These are phyloP conservation scores for Zymoseptoria passerinii DNA, from an alignment of 2,329 filamentous ascomycete genomes.

Conservation along the genomic window DNA sequence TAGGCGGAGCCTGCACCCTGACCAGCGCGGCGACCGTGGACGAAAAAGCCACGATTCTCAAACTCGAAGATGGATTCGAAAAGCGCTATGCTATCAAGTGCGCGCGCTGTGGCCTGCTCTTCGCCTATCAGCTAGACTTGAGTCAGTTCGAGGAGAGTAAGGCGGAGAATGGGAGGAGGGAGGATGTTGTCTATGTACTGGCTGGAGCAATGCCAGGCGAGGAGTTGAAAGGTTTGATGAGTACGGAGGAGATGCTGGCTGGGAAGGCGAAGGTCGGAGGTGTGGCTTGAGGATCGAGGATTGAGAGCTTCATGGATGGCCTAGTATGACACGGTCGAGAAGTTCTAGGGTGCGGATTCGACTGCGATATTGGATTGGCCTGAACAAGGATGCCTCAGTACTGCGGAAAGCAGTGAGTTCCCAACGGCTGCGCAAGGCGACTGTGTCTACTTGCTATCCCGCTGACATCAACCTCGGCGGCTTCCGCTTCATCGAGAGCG, in stretches of 20 bases:
- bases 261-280: conserved; percentile 4
- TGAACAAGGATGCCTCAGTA: too few species aligned
- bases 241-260: conserved; percentile 47
- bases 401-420: too few species aligned
- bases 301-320: background rate
- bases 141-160: conserved; percentile 37
- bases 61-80: conserved; percentile 53
- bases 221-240: conserved; percentile 50
- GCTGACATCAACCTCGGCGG: too few species aligned
- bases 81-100: conserved; percentile 54
- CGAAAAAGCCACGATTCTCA: conserved; percentile 16
- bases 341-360: too few species aligned
- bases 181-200: conserved; percentile 51
- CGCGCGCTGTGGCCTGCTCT: conserved; percentile 50
- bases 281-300: conserved; percentile 1
- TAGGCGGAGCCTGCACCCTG: conserved; percentile 27
- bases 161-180: conserved; percentile 28
- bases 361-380: too few species aligned
- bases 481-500: too few species aligned
- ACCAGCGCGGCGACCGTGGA: conserved; percentile 9
- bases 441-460: too few species aligned
- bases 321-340: background rate
- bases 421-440: too few species aligned
- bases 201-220: conserved; percentile 53
- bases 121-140: conserved; percentile 55